phyloP scores from a whole-genome alignment of 345 rosid species.

The Eucalyptus decipiens region DNA sequence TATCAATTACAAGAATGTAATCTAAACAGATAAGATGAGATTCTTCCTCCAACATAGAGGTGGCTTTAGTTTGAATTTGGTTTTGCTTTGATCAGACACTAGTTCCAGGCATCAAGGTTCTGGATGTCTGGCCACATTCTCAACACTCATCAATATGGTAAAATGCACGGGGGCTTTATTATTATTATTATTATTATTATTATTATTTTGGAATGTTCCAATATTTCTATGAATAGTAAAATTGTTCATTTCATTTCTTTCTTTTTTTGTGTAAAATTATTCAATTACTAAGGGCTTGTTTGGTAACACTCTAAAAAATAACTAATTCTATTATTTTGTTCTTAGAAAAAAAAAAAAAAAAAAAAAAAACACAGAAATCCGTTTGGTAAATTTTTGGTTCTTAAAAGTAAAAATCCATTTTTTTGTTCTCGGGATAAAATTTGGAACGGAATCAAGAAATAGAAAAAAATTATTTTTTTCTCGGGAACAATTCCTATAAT shows the following conservation, averaged over 20 bases:
- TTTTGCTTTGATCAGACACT: background rate
- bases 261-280: no score
- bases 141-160: background rate
- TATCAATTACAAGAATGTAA: no score
- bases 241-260: background rate
- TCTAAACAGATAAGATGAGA: no score
- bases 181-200: no score
- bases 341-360: fast-evolving
- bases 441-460: no score
- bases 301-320: no score
- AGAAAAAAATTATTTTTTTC: no score
- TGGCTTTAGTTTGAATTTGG: background rate
- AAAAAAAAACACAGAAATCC: fast-evolving
- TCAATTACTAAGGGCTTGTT: fast-evolving
- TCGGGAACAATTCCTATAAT: no score
- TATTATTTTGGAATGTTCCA: background rate
- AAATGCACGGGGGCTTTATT: background rate
- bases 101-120: background rate
- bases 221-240: background rate
- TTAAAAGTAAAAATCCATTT: fast-evolving
- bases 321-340: fast-evolving
- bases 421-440: fast-evolving
- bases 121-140: background rate
- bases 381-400: no score
- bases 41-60: no score